Evolutionary conservation across 2,329 filamentous ascomycete species (phyloP).

Genomic region (Claviceps humidiphila): DNA sequence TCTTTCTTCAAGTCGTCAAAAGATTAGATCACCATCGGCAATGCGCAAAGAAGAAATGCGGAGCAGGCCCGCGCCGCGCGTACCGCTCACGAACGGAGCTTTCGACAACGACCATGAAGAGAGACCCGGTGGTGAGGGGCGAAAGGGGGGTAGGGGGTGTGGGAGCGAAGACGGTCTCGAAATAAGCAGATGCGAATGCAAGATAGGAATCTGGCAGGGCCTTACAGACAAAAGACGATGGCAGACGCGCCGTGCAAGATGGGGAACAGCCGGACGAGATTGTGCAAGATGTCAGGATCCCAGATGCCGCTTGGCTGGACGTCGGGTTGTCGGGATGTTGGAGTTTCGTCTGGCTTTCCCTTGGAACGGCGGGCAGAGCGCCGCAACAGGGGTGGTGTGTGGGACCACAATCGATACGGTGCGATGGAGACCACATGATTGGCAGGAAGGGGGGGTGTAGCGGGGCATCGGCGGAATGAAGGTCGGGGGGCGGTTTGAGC

Average conservation of each 20-base stretch:
- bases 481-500: not conserved
- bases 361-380: conserved; percentile 5
- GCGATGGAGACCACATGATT: conserved; percentile 19
- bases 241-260: not conserved
- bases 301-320: not conserved
- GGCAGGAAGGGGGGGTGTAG: conserved; percentile 10
- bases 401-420: conserved; percentile 10
- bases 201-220: conserved; percentile 11
- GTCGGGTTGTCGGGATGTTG: conserved; percentile 2
- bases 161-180: conserved; percentile 7
- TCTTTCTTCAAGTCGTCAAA: conserved; percentile 1
- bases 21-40: conserved; percentile 8
- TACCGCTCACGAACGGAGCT: conserved; percentile 15
- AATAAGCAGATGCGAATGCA: conserved; percentile 2
- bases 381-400: conserved; percentile 2
- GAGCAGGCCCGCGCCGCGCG: conserved; percentile 14
- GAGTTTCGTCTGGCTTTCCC: not conserved
- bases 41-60: not conserved
- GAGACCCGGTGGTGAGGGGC: not conserved
- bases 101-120: conserved; percentile 1
- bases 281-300: conserved; percentile 13
- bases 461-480: not conserved
- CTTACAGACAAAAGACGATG: conserved; percentile 7
- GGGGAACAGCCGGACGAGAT: conserved; percentile 1
- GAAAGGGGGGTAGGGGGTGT: conserved; percentile 1